These are phyloP conservation scores for Lachancea quebecensis DNA, from an alignment of 805 yeast species.

Conservation along the genomic window DNA sequence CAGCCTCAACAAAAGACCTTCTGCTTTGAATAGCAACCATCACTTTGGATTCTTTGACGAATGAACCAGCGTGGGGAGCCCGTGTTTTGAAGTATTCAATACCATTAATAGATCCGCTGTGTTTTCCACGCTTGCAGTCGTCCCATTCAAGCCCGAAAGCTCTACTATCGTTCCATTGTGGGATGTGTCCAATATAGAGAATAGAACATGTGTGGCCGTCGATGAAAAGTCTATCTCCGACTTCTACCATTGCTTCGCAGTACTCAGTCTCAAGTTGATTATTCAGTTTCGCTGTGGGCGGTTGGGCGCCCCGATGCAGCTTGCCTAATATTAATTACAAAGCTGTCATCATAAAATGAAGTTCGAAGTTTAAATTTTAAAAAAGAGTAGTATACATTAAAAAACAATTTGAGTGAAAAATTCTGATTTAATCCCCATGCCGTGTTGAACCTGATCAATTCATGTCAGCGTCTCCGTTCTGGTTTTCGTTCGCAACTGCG, in stretches of 20 bases:
- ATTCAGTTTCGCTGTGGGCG: too few species aligned
- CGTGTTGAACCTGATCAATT: constrained; percentile 5
- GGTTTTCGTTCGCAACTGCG: constrained; percentile 23
- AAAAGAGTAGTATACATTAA: constrained; percentile 2
- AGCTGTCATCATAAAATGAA: too few species aligned
- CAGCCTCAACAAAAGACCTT: constrained; percentile 40
- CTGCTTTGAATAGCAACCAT: constrained; percentile 30
- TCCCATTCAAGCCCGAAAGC: constrained; percentile 92
- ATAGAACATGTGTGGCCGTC: constrained; percentile 56
- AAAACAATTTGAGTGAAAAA: neutral
- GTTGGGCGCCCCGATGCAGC: neutral
- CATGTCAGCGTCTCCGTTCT: constrained; percentile 14
- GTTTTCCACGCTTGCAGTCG: constrained; percentile 56
- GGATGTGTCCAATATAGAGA: constrained; percentile 51
- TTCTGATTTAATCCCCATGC: constrained; percentile 1
- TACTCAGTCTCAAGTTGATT: too few species aligned
- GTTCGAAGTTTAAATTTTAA: neutral
- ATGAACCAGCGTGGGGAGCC: constrained; percentile 18
- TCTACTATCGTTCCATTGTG: constrained; percentile 49
- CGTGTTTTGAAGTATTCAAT: constrained; percentile 43
- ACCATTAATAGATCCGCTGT: constrained; percentile 56
- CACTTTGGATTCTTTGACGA: constrained; percentile 16
- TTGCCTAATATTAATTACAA: too few species aligned
- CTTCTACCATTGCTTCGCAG: neutral
- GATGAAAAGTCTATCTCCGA: constrained; percentile 32